Percentiles rank a stretch among this genome's conserved stretches.
phyloP scores from a whole-genome alignment of 192 early-diverging fungal species.

The Phycomyces nitens region DNA sequence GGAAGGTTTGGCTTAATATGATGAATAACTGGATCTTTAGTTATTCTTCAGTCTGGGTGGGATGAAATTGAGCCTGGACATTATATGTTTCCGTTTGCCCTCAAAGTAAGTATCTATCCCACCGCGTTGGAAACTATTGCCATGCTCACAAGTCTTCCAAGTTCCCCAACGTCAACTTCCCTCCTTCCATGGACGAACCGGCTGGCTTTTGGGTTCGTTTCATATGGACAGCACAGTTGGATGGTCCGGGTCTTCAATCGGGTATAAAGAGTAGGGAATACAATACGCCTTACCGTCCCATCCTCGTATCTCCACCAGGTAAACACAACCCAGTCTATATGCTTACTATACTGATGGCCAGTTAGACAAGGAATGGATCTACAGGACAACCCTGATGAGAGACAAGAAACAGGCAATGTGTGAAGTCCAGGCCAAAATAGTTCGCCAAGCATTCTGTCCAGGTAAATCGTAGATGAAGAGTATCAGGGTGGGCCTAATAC shows the following conservation, averaged over 20 bases:
- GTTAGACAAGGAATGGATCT: background rate
- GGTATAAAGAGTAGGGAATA: conserved; percentile 29
- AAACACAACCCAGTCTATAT: conserved; percentile 9
- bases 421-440: conserved; percentile 28
- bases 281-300: conserved; percentile 35
- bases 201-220: conserved; percentile 26
- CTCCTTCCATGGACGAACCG: conserved; percentile 38
- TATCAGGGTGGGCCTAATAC: too few species aligned
- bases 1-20: background rate
- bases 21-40: conserved; percentile 5
- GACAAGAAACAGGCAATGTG: conserved; percentile 22
- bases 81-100: conserved; percentile 37
- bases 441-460: conserved; percentile 32
- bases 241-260: conserved; percentile 28
- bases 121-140: too few species aligned
- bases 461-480: conserved; percentile 16
- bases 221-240: conserved; percentile 30
- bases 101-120: conserved; percentile 30
- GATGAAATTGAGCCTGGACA: conserved; percentile 28
- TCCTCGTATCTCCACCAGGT: conserved; percentile 32
- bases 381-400: conserved; percentile 4
- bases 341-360: background rate
- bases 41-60: conserved; percentile 26
- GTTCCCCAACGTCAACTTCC: conserved; percentile 42
- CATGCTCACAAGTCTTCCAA: too few species aligned